Evolutionary conservation across 768 basidiomycete species (phyloP).

Genomic region (Dacryopinax primogenitus): DNA sequence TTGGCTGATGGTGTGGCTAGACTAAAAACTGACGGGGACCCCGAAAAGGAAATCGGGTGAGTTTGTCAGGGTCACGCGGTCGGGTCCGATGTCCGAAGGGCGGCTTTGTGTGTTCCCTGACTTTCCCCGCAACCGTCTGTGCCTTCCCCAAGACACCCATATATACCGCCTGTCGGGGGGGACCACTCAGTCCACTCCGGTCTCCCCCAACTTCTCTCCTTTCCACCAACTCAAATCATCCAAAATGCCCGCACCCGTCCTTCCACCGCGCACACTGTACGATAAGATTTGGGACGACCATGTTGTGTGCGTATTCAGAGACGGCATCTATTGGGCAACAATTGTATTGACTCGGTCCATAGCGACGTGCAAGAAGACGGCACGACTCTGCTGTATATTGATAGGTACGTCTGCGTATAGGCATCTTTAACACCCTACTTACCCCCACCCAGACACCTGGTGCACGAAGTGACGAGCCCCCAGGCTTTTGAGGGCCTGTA

Average conservation of each 20-base stretch:
- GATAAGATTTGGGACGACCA: constrained; percentile 99
- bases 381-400: constrained; percentile 69
- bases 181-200: not conserved
- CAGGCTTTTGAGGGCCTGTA: constrained; percentile 84
- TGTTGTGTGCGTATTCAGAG: constrained; percentile 50
- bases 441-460: constrained; percentile 36
- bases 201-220: not conserved
- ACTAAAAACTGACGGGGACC: too few species aligned
- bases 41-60: not conserved
- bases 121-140: not conserved
- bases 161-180: not conserved
- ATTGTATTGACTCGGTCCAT: constrained; percentile 9
- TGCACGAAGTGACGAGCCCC: constrained; percentile 89
- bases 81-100: constrained; percentile 2
- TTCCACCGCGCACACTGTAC: constrained; percentile 74
- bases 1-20: not conserved
- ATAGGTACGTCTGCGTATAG: constrained; percentile 40
- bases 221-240: not conserved
- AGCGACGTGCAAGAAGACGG: constrained; percentile 66
- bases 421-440: constrained; percentile 5
- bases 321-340: not conserved
- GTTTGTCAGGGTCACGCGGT: not conserved
- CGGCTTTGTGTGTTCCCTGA: not conserved
- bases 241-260: constrained; percentile 43
- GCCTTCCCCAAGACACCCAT: not conserved